phyloP scores from a whole-genome alignment of 805 yeast species.

The Yamadazyma akitaensis region DNA sequence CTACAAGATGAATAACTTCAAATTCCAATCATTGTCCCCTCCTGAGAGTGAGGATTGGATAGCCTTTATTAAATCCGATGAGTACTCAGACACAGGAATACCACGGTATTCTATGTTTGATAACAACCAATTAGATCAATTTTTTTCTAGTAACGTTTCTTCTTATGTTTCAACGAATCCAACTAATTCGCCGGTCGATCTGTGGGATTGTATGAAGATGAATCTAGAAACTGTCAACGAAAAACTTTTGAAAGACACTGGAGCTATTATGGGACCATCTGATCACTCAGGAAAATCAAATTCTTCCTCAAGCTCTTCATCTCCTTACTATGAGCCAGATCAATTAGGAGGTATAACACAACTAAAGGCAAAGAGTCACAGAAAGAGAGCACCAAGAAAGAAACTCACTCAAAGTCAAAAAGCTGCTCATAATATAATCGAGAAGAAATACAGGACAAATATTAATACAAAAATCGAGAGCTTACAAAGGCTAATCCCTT shows the following conservation, averaged over 20 bases:
- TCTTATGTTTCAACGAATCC: conserved; percentile 3
- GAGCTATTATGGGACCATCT: neutral
- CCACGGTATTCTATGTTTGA: conserved; percentile 2
- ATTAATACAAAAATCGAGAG: conserved; percentile 70
- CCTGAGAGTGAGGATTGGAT: conserved; percentile 15
- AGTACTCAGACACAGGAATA: neutral
- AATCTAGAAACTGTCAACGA: conserved; percentile 13
- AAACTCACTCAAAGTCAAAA: conserved; percentile 58
- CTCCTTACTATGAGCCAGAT: neutral
- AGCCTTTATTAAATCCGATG: conserved; percentile 8
- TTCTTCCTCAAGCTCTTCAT: conserved; percentile 1
- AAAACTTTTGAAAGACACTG: neutral
- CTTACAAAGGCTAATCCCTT: conserved; percentile 63
- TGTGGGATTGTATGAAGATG: neutral
- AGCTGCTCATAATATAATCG: conserved; percentile 71
- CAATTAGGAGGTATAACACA: neutral
- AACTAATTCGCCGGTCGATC: conserved; percentile 3
- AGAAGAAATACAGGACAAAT: conserved; percentile 66
- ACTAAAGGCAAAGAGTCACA: conserved; percentile 5
- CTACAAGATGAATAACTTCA: neutral
- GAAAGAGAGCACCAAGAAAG: conserved; percentile 50
- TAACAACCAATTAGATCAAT: neutral
- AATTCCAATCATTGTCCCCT: conserved; percentile 12
- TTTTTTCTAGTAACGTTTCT: neutral
- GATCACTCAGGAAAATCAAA: conserved; percentile 1